Evolutionary conservation across 148 eudicot species (phyloP).

Genomic region (Amaranthus hypochondriacus): DNA sequence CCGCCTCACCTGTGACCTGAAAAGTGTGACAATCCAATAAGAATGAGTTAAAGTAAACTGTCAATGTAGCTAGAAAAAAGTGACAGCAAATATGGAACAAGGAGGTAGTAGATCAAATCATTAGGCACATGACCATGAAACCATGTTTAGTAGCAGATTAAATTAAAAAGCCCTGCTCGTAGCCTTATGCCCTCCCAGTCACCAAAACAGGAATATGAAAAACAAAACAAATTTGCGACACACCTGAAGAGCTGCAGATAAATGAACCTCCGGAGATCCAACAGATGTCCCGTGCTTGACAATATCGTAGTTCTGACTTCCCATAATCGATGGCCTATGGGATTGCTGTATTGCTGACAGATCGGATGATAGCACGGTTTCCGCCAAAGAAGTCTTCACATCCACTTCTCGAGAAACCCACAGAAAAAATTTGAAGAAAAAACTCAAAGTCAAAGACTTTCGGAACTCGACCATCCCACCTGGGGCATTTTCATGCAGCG

Average conservation of each 20-base stretch:
- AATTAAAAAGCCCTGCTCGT: background rate
- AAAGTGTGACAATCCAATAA: conserved; percentile 5
- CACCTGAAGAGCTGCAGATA: conserved; percentile 92
- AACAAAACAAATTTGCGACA: background rate
- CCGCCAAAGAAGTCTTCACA: conserved; percentile 37
- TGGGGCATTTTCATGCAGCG: conserved; percentile 84
- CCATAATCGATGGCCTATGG: conserved; percentile 61
- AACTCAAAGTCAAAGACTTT: conserved; percentile 72
- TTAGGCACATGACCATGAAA: background rate
- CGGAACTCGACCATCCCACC: conserved; percentile 99
- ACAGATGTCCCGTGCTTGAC: conserved; percentile 81
- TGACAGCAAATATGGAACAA: background rate
- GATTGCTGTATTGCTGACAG: conserved; percentile 64
- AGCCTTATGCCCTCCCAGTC: background rate
- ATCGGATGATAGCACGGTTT: conserved; percentile 52
- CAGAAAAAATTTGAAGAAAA: conserved; percentile 84
- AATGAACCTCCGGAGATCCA: conserved; percentile 95
- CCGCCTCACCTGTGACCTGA: conserved; percentile 96
- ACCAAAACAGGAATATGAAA: background rate
- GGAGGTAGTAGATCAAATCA: background rate
- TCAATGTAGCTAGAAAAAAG: background rate
- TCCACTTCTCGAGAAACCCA: conserved; percentile 77
- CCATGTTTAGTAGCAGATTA: background rate
- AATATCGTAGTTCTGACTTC: conserved; percentile 82
- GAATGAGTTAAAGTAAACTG: background rate